A percentile compares a stretch with the other conserved stretches of the same genome.
These are phyloP conservation scores for Suillus discolor DNA, from an alignment of 768 basidiomycete species.

Conservation along the genomic window DNA sequence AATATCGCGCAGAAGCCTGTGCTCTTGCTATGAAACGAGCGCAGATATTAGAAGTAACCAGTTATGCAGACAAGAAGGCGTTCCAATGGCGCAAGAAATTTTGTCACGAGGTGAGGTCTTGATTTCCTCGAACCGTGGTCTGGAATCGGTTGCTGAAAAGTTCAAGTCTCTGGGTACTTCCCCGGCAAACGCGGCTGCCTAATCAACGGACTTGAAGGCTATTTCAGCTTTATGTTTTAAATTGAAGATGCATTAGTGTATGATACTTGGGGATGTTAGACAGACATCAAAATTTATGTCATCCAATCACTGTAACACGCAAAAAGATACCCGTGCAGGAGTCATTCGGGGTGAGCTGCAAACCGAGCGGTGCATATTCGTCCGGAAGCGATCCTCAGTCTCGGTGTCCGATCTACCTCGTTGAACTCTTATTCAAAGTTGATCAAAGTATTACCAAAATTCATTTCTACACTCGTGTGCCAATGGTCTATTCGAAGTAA, in stretches of 20 bases:
- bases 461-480: no score
- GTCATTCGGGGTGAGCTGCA: not conserved
- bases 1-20: conserved; percentile 57
- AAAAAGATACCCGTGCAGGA: not conserved
- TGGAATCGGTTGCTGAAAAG: not conserved
- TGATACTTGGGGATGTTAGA: not conserved
- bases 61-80: conserved; percentile 42
- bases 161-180: not conserved
- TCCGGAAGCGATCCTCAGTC: not conserved
- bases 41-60: conserved; percentile 33
- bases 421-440: not conserved
- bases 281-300: not conserved
- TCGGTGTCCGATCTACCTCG: not conserved
- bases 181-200: not conserved
- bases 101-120: conserved; percentile 47
- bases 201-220: not conserved
- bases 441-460: not conserved
- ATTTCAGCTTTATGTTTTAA: not conserved
- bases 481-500: no score
- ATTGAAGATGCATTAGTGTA: not conserved
- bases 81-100: conserved; percentile 59
- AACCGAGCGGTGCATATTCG: not conserved
- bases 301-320: not conserved
- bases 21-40: conserved; percentile 46
- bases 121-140: not conserved